Percentiles rank a stretch among this genome's conserved stretches.
These are phyloP conservation scores for Aquilaria yunnanensis DNA, from an alignment of 345 rosid species.

Conservation along the genomic window DNA sequence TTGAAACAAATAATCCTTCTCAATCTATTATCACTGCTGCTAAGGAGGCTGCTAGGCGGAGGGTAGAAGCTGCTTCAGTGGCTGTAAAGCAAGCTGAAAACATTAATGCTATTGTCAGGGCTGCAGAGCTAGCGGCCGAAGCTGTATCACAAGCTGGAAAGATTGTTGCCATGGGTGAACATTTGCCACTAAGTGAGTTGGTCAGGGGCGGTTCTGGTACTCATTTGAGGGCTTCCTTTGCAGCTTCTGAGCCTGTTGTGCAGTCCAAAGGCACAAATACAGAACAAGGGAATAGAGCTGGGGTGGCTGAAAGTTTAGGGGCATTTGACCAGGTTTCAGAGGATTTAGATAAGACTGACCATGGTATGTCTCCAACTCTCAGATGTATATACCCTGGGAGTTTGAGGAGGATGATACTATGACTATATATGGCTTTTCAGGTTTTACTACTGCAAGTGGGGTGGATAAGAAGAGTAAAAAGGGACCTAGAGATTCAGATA, in stretches of 20 bases:
- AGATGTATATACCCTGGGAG: conserved; percentile 28
- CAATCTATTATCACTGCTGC: conserved; percentile 64
- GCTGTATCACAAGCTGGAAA: conserved; percentile 95
- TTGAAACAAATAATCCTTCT: conserved; percentile 41
- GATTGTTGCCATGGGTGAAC: conserved; percentile 80
- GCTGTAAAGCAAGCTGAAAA: conserved; percentile 94
- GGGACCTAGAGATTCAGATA: conserved; percentile 34
- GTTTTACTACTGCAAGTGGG: conserved; percentile 30
- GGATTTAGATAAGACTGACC: conserved; percentile 25
- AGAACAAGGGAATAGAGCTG: conserved; percentile 17
- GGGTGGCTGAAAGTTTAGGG: conserved; percentile 16
- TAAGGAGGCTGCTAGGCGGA: conserved; percentile 76
- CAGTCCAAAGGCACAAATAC: conserved; percentile 21
- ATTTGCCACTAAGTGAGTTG: conserved; percentile 52
- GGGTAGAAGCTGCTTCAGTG: conserved; percentile 85
- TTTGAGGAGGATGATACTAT: conserved; percentile 33
- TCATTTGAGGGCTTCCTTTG: conserved; percentile 53
- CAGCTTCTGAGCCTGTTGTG: conserved; percentile 28
- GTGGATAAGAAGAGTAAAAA: conserved; percentile 40
- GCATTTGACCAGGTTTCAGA: conserved; percentile 20
- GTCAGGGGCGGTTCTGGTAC: conserved; percentile 70
- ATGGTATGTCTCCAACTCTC: conserved; percentile 24
- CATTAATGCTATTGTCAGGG: conserved; percentile 80
- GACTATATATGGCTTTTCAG: conserved; percentile 30
- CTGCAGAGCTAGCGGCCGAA: conserved; percentile 94